Base-by-base conservation (phyloP, 257 asterid genomes). In the Fraxinus anomala region DNA sequence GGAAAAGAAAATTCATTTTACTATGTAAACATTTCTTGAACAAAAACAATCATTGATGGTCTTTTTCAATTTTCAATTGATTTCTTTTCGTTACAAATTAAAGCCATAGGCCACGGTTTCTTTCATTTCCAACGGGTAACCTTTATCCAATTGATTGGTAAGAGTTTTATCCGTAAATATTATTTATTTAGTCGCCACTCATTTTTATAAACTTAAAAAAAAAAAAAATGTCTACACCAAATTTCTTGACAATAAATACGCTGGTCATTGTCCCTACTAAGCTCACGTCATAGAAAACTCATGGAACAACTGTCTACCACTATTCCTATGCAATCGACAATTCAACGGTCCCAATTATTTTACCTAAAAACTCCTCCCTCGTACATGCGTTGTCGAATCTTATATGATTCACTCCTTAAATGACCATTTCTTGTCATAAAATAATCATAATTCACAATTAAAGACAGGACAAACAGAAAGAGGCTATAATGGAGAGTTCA, bases 401-500 rank as follows among this genome's bases (percentile, higher is more conserved):
- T 37, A 37, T 37, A 1, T 0, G 8, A 51, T 16, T 14, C n/a
- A 4, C 12, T 4, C 9, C 61, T 3, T 51, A 51, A 51, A 51
- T 51, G 5, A 1, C 63, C 63, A 16, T 51, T 51, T 51, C 14
- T 51, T 17, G 24, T 51, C 63, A 51, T 51, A 51, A 14, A 51
- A 14, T 19, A 51, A 51, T 51, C 61, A 17, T 51, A 14, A 19
- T 4, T 8, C 7, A 17, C 23, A 17, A 11, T 10, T 3, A 42
- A 11, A 61, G 14, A 10, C 28, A 26, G 28, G 11, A 23, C 30
- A 3, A 23, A 21, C 28, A 9, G 12, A 21, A 23, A 31, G 19
- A 6, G 4, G 30, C 30, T 21, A 4, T 69, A 6, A 82, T 89
- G 91, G 86, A 73, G 51, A 56, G 23, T 77, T 85, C 91, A 8